Conservation (phyloP, 495 filamentous ascomycete genomes). For the Penicillium silybi region DNA sequence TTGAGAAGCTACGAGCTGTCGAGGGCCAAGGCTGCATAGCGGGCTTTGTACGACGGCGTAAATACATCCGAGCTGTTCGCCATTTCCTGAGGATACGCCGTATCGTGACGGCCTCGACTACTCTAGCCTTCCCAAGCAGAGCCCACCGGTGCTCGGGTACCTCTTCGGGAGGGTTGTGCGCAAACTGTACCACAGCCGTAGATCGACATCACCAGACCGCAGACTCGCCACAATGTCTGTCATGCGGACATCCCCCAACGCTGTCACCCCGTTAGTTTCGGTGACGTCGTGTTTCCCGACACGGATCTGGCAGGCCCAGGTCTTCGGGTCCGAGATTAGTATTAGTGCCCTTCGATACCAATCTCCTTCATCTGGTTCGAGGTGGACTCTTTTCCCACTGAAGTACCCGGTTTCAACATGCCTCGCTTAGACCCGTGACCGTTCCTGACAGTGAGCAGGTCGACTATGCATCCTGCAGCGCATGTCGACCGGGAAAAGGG, state of each 20-base stretch:
- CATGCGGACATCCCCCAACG: slow-evolving; percentile 10
- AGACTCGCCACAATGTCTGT: slow-evolving; percentile 15
- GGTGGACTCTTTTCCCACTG: neutral
- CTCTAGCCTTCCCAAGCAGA: too few species aligned
- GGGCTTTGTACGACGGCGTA: slow-evolving; percentile 4
- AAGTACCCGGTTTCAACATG: too few species aligned
- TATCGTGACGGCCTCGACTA: neutral
- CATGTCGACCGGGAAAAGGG: neutral
- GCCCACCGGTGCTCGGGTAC: too few species aligned
- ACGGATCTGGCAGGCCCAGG: neutral
- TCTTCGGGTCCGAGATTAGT: neutral
- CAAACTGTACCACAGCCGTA: neutral
- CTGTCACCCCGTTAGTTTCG: slow-evolving; percentile 11
- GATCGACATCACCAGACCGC: slow-evolving; percentile 25
- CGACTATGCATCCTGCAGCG: neutral
- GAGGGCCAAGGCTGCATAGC: neutral
- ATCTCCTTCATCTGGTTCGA: neutral
- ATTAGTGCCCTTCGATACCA: neutral
- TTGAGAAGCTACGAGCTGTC: slow-evolving; percentile 8
- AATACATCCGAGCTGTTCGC: slow-evolving; percentile 2
- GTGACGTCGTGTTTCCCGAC: slow-evolving; percentile 1
- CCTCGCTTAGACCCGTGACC: neutral
- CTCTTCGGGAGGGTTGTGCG: neutral
- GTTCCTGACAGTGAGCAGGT: neutral
- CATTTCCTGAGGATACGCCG: neutral